phyloP scores from a whole-genome alignment of 2,329 filamentous ascomycete genomes.

The Verticillium nonalfalfae region DNA sequence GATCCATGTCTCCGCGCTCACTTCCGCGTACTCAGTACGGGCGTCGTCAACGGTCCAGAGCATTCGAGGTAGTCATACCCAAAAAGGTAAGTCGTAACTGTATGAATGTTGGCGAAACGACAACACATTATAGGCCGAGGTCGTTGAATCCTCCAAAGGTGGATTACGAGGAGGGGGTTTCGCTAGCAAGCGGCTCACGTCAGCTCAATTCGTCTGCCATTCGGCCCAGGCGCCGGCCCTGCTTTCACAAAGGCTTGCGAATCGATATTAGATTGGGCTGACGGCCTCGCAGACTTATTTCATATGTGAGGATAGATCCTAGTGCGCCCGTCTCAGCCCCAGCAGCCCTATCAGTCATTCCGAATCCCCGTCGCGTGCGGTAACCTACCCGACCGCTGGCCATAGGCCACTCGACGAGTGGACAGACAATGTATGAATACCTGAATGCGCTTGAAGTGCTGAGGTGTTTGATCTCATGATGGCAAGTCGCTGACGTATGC shows the following conservation, averaged over 20 bases:
- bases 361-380: too few relatives aligned
- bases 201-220: neutral
- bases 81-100: neutral
- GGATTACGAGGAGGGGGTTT: neutral
- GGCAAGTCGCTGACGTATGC: neutral
- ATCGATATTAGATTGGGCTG: neutral
- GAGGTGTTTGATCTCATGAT: too few relatives aligned
- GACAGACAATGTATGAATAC: too few relatives aligned
- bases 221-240: neutral
- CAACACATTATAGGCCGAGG: neutral
- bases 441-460: too few relatives aligned
- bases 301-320: neutral
- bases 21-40: neutral
- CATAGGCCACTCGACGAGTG: too few relatives aligned
- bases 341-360: too few relatives aligned
- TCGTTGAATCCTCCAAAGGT: neutral
- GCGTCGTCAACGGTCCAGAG: neutral
- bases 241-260: neutral
- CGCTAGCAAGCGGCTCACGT: neutral
- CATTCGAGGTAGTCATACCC: neutral
- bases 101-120: neutral
- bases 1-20: neutral
- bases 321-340: too few relatives aligned
- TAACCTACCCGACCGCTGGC: too few relatives aligned
- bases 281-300: neutral